A percentile compares a stretch with the other conserved stretches of the same genome.
These are phyloP conservation scores for Ustilago trichophora DNA, from an alignment of 1,284 basidiomycete genomes.

Conservation along the genomic window DNA sequence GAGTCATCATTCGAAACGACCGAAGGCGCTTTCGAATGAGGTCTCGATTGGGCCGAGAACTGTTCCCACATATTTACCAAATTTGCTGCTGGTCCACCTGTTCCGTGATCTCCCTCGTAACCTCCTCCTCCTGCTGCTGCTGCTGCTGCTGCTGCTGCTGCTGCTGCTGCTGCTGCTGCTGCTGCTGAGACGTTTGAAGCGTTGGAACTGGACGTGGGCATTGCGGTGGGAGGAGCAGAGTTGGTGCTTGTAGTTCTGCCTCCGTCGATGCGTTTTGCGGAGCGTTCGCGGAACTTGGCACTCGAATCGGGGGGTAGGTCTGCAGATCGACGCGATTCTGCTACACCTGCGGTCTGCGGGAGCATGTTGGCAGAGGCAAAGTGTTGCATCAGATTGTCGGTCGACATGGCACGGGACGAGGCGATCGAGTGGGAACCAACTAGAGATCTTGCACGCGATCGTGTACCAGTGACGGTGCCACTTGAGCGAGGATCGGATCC, in stretches of 20 bases:
- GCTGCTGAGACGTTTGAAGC: neutral
- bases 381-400: constrained; percentile 50
- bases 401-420: constrained; percentile 39
- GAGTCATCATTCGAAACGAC: constrained; percentile 37
- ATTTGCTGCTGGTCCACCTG: constrained; percentile 10
- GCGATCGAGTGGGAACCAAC: constrained; percentile 41
- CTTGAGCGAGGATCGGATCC: constrained; percentile 8
- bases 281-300: constrained; percentile 48
- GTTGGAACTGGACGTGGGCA: constrained; percentile 2
- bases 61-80: constrained; percentile 46
- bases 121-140: no score
- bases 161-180: no score
- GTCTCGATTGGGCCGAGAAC: constrained; percentile 29
- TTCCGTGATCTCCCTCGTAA: constrained; percentile 1
- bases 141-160: no score
- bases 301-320: constrained; percentile 53
- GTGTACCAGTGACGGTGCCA: constrained; percentile 47
- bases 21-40: constrained; percentile 35
- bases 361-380: constrained; percentile 13
- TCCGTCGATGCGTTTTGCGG: constrained; percentile 40
- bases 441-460: constrained; percentile 53
- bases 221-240: constrained; percentile 40
- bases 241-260: constrained; percentile 41
- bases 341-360: neutral
- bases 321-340: constrained; percentile 30